Conservation (phyloP, 768 basidiomycete genomes). For the Cantharellus anzutake region DNA sequence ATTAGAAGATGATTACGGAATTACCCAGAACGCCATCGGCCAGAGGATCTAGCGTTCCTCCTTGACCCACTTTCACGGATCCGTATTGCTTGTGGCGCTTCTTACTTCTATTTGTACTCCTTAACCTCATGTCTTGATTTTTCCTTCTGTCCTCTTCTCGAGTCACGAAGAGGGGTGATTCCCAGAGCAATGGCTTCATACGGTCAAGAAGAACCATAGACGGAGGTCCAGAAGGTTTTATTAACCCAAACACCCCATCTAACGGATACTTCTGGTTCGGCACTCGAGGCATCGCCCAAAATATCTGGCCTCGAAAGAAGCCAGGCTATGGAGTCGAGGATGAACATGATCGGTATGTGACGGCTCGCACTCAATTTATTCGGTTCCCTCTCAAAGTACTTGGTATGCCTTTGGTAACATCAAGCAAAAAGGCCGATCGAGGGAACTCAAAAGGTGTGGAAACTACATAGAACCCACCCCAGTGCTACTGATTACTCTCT, state of each 20-base stretch:
- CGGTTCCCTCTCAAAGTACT: too few relatives aligned
- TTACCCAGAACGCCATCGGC: slow-evolving; percentile 88
- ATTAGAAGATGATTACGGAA: neutral
- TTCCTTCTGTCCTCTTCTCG: slow-evolving; percentile 16
- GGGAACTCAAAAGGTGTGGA: too few relatives aligned
- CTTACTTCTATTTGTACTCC: slow-evolving; percentile 23
- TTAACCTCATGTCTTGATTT: slow-evolving; percentile 20
- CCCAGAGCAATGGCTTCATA: slow-evolving; percentile 58
- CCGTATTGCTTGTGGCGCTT: slow-evolving; percentile 26
- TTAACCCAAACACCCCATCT: slow-evolving; percentile 69
- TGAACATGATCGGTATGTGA: too few relatives aligned
- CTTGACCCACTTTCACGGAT: slow-evolving; percentile 70
- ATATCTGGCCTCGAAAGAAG: neutral
- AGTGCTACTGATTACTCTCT: too few relatives aligned
- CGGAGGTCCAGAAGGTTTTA: slow-evolving; percentile 82
- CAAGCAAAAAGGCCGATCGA: too few relatives aligned
- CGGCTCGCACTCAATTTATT: too few relatives aligned
- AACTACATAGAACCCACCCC: too few relatives aligned
- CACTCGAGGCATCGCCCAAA: slow-evolving; percentile 45
- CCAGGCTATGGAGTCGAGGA: too few relatives aligned
- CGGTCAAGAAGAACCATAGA: slow-evolving; percentile 83
- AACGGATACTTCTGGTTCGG: slow-evolving; percentile 35
- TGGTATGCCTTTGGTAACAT: too few relatives aligned
- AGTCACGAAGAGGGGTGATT: slow-evolving; percentile 56
- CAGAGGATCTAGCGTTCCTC: slow-evolving; percentile 89